Evolutionary conservation across 768 basidiomycete genomes (phyloP), one percentile per base, ranked within the genome.

Genomic region (Rhodosporidiobolus sp.): DNA sequence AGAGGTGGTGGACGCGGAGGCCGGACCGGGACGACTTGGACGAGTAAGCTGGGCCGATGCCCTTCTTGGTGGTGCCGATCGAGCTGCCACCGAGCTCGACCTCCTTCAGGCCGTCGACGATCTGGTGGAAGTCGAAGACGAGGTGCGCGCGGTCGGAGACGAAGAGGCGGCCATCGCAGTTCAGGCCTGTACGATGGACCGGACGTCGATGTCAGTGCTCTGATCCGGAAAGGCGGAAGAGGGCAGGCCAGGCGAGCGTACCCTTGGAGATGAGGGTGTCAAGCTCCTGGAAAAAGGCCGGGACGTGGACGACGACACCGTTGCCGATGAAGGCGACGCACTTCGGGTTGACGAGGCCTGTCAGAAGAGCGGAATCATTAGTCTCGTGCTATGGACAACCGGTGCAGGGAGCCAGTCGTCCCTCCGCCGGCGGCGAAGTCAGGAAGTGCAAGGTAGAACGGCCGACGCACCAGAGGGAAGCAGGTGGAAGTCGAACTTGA

Each of bases 41-140:
- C 62, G 94, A 96, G 84, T 99, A 99, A 20, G 96, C 90, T 81
- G 96, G 96, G 82, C 96, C 96, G 79, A 99, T 98, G 63, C 96
- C 96, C 81, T 88, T 92, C 87, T 91, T 94, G 60, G 96, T 99
- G 46, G 96, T 99, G 34, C 96, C 96, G 79, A 99, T 98, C 82
- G 57, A 69, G 19, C 67, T 69, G 16, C 92, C 91, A 32, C 96
- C 96, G 32, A 98, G 86, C 81, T 98, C 96, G 50, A 93, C 92
- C 81, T 99, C 96, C 81, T 98, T 99, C 79, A 99, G 83, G 10
- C 96, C 96, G 80, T 99, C 96, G 38, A 98, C 96, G 79, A 98
- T 97, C 84, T 99, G 96, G 82, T 99, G 96, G 82, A 99, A 98
- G 80, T 98, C 96, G 79, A 99, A 94, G 46, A 99, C 96, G 72